These are phyloP conservation scores for Chloris gayana DNA, from an alignment of 176 grass and related monocot species.

Conservation along the genomic window DNA sequence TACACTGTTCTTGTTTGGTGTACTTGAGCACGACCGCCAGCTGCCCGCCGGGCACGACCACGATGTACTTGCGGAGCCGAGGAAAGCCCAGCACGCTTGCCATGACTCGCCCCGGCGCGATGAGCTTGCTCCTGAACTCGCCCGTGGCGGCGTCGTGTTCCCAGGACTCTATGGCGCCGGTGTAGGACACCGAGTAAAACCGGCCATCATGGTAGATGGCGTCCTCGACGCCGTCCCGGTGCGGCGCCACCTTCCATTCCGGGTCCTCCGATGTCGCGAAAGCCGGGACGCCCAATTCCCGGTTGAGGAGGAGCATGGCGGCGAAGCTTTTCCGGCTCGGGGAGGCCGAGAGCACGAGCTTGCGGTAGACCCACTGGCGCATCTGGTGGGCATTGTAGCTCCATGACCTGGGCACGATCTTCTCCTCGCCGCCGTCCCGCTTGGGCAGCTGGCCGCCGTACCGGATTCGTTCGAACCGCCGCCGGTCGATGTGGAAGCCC, in stretches of 20 bases:
- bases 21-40: constrained; percentile 18
- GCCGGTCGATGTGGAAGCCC: background rate
- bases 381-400: background rate
- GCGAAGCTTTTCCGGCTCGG: background rate
- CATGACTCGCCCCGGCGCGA: background rate
- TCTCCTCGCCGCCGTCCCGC: too few species aligned
- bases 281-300: background rate
- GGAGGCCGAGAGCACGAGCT: background rate
- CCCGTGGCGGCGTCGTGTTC: accelerated
- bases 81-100: background rate
- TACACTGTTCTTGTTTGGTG: too few species aligned
- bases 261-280: background rate
- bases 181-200: constrained; percentile 8
- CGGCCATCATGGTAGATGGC: background rate
- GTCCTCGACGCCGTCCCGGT: constrained; percentile 17
- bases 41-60: background rate
- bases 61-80: background rate
- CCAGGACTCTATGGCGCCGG: constrained; percentile 13
- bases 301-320: constrained; percentile 1
- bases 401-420: too few species aligned
- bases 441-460: background rate
- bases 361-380: background rate
- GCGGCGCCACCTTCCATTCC: background rate
- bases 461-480: background rate
- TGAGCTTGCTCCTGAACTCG: background rate